These are phyloP conservation scores for Clitopilus hobsonii DNA, from an alignment of 768 basidiomycete species.

Conservation along the genomic window DNA sequence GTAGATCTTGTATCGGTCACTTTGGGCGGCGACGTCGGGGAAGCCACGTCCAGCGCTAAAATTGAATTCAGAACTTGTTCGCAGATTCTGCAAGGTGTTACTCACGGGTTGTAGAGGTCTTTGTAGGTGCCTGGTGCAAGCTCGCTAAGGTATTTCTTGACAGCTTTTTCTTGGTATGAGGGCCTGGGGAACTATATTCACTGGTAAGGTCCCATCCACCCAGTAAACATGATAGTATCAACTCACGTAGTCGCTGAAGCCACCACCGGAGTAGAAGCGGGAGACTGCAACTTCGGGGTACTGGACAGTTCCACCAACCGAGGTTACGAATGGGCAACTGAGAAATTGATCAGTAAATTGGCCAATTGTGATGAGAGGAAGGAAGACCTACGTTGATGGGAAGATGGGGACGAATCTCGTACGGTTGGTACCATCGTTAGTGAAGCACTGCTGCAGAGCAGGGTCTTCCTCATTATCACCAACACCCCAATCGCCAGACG, in stretches of 20 bases:
- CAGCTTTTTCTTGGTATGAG: constrained; percentile 39
- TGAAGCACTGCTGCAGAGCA: constrained; percentile 44
- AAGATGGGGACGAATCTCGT: constrained; percentile 52
- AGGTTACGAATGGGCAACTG: constrained; percentile 54
- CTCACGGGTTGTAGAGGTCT: constrained; percentile 54
- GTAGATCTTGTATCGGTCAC: constrained; percentile 41
- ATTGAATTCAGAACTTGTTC: neutral
- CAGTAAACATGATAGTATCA: neutral
- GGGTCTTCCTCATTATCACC: constrained; percentile 54
- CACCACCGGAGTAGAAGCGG: constrained; percentile 62
- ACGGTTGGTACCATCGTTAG: constrained; percentile 53
- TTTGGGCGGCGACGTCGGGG: constrained; percentile 66
- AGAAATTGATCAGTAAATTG: neutral
- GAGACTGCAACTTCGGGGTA: constrained; percentile 51
- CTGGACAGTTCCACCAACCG: constrained; percentile 57
- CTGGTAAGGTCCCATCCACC: too few relatives aligned
- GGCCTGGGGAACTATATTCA: constrained; percentile 15
- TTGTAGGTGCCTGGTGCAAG: constrained; percentile 37
- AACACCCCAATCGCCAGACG: constrained; percentile 64
- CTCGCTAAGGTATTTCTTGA: constrained; percentile 29
- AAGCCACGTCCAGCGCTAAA: constrained; percentile 30
- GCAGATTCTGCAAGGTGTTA: constrained; percentile 13
- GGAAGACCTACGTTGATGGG: constrained; percentile 42
- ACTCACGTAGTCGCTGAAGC: constrained; percentile 64
- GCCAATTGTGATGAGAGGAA: constrained; percentile 24